Percentiles rank a stretch among this genome's conserved stretches.
These are phyloP conservation scores for Claviceps sp. DNA, from an alignment of 2,329 filamentous ascomycete species.

Conservation along the genomic window DNA sequence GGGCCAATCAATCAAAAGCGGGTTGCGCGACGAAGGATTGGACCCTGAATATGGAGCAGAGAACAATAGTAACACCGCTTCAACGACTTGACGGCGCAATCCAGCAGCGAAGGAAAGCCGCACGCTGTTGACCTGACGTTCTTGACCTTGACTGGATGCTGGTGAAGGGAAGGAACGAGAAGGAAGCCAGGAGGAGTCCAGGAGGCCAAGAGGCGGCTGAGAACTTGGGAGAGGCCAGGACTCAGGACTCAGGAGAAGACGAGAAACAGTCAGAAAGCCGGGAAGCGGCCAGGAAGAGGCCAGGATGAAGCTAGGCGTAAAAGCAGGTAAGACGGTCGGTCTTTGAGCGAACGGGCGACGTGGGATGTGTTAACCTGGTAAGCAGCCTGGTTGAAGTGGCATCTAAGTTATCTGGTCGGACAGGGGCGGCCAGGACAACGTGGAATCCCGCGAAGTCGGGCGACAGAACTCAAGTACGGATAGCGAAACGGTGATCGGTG, in stretches of 20 bases:
- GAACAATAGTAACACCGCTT: constrained; percentile 3
- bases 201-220: neutral
- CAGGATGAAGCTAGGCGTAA: no score
- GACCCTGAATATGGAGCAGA: neutral
- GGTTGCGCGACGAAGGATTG: neutral
- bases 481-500: no score
- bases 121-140: neutral
- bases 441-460: neutral
- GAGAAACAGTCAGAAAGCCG: no score
- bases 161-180: neutral
- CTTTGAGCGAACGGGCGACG: neutral
- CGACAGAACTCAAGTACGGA: no score
- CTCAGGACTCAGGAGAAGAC: neutral
- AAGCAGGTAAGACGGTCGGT: neutral
- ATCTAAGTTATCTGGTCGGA: neutral
- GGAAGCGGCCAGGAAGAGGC: no score
- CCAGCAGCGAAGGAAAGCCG: neutral
- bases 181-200: neutral
- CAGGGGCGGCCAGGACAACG: neutral
- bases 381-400: neutral
- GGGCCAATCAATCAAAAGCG: constrained; percentile 4
- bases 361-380: no score
- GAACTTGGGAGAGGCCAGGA: neutral
- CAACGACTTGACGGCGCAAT: neutral
- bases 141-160: neutral